Percentiles rank a stretch among this genome's conserved stretches.
phyloP scores from a whole-genome alignment of 179 eudicot genomes.

The Corrigiola litoralis region DNA sequence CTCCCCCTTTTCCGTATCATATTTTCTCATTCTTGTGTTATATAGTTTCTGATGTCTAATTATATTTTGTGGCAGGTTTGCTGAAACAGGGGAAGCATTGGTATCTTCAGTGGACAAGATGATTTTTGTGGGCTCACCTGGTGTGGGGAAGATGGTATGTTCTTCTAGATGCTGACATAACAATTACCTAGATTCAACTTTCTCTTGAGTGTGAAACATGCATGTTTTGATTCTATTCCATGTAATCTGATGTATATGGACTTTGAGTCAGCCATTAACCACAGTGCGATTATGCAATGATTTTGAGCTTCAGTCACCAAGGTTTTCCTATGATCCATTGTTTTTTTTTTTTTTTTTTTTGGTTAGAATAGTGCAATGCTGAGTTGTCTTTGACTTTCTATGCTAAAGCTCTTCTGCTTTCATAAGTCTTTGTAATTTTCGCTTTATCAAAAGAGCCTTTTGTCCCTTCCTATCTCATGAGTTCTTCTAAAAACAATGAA shows the following conservation, averaged over 20 bases:
- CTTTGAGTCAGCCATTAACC: not conserved
- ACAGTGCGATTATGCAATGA: not conserved
- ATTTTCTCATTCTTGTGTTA: not conserved
- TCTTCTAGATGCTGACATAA: not conserved
- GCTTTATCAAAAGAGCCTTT: not conserved
- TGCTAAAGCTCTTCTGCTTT: not conserved
- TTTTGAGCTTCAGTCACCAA: too few relatives aligned
- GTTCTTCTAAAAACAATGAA: not conserved
- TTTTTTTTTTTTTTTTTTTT: not conserved
- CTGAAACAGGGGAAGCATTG: constrained; percentile 98
- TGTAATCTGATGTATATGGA: not conserved
- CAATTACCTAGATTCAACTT: not conserved
- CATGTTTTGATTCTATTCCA: too few relatives aligned
- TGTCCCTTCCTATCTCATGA: not conserved
- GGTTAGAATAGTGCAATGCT: not conserved
- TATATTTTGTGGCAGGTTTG: constrained; percentile 55
- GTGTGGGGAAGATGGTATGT: constrained; percentile 86
- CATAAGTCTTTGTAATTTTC: not conserved
- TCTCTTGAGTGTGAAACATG: not conserved
- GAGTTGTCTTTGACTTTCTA: not conserved
- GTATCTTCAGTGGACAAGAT: constrained; percentile 96
- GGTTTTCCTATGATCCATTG: too few relatives aligned
- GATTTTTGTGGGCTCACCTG: constrained; percentile 98
- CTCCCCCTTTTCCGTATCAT: constrained; percentile 1
- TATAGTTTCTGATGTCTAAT: not conserved